Evolutionary conservation across 495 filamentous ascomycete genomes (phyloP), one percentile per base, ranked within the genome.

Genomic region (Daldinia bambusicola): DNA sequence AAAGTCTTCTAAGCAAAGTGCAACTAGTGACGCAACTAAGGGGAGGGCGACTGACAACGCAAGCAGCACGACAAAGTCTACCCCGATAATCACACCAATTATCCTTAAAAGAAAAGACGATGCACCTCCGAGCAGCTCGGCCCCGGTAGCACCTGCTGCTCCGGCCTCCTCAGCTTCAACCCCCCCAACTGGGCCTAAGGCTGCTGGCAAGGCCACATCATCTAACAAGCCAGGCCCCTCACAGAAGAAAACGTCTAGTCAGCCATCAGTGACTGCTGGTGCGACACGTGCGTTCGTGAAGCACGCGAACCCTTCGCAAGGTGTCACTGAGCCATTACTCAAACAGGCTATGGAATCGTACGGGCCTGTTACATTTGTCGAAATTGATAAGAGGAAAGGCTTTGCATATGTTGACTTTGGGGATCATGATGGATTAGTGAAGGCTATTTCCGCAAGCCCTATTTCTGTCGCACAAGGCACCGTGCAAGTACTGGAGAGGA

Each of bases 361-460:
- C 66, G 94, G 94, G 16, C 70, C 86, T 6, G 86, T 97, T 36
- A 84, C 85, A 2, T 90, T 87, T 67, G 92, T 95, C 2, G 94
- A 97, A 72, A 95, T 98, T 50, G 93, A 97, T 74, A 92, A 92
- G 79, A 90, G 93, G 75, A 97, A 97, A 78, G 94, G 93, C 1
- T 96, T 96, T 72, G 94, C 93, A 9, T 97, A 97, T 69, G 89
- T 94, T 38, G 92, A 95, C 63, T 97, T 97, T 78, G 87, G 84
- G 4, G 87, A 91, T 26, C 84, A 89, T 2, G 87, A 90, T 16
- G 85, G 85, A 7, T 82, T 97, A 22, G 87, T 87, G 70, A 91
- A 90, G 69, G 94, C 94, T 22, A 91, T 97, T 71, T 85, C 88
- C 18, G 92, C 90, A 14, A 96, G 92, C 72, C 92, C 92, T 0